These are phyloP conservation scores for Neonectria punicea DNA, from an alignment of 2,329 filamentous ascomycete genomes.

Conservation along the genomic window DNA sequence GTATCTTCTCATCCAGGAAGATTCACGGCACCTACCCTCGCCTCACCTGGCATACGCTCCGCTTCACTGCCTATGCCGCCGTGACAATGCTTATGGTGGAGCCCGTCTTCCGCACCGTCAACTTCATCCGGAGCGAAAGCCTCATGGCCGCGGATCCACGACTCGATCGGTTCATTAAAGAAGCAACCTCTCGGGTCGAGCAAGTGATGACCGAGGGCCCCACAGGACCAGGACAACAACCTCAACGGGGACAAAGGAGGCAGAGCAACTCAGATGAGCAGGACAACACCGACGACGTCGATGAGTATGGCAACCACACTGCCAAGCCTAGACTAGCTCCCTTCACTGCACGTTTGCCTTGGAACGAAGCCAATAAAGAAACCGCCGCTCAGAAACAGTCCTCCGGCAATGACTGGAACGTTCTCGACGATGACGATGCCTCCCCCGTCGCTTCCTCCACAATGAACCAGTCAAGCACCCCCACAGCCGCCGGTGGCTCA, in stretches of 20 bases:
- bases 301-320: conserved; percentile 16
- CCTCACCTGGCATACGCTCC: conserved; percentile 39
- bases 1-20: conserved; percentile 42
- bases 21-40: conserved; percentile 39
- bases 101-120: conserved; percentile 39
- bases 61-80: conserved; percentile 40
- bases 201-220: conserved; percentile 33
- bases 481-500: conserved; percentile 40
- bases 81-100: conserved; percentile 43
- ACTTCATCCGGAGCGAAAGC: conserved; percentile 36
- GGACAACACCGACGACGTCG: conserved; percentile 16
- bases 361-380: conserved; percentile 15
- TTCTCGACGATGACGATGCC: conserved; percentile 52
- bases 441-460: conserved; percentile 54
- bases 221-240: neutral
- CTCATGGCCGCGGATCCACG: conserved; percentile 38
- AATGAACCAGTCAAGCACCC: conserved; percentile 30
- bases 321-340: neutral
- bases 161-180: conserved; percentile 38
- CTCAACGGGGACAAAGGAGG: conserved; percentile 10
- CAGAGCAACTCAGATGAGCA: conserved; percentile 14
- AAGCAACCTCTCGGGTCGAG: conserved; percentile 37
- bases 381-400: conserved; percentile 24
- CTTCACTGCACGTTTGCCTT: conserved; percentile 13
- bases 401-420: conserved; percentile 39